Conservation (phyloP, 1,284 basidiomycete genomes). For the Ustilago hordei region DNA sequence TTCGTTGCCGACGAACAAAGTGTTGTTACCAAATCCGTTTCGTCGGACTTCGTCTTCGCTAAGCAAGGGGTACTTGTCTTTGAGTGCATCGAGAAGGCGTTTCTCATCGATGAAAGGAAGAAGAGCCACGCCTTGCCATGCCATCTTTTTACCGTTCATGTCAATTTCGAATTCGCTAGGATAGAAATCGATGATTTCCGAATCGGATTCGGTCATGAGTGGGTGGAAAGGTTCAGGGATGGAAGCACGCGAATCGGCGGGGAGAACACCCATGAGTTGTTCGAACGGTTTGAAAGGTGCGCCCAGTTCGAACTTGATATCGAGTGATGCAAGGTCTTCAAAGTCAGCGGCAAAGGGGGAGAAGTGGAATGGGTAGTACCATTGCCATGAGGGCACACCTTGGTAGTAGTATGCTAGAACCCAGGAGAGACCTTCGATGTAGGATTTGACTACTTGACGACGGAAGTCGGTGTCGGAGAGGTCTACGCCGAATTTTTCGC, state of each 20-base stretch:
- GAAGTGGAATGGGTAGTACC: conserved; percentile 99
- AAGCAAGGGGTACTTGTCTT: conserved; percentile 78
- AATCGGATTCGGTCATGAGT: conserved; percentile 88
- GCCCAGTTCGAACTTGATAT: conserved; percentile 82
- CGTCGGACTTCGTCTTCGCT: conserved; percentile 84
- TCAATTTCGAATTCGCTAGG: conserved; percentile 92
- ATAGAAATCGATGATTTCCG: conserved; percentile 97
- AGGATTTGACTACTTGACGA: conserved; percentile 81
- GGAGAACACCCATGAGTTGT: conserved; percentile 98
- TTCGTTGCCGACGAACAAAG: conserved; percentile 86
- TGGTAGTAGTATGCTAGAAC: conserved; percentile 98
- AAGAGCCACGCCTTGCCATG: conserved; percentile 97
- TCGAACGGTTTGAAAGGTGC: conserved; percentile 96
- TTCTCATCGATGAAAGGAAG: conserved; percentile 94
- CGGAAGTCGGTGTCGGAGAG: conserved; percentile 80
- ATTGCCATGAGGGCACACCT: conserved; percentile 94
- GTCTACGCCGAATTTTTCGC: conserved; percentile 89
- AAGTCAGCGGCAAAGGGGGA: conserved; percentile 98
- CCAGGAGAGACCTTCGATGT: conserved; percentile 96
- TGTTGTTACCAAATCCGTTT: conserved; percentile 86
- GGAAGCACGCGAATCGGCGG: conserved; percentile 87
- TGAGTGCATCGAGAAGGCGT: conserved; percentile 80
- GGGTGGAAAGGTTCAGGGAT: conserved; percentile 87
- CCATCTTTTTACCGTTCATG: conserved; percentile 99
- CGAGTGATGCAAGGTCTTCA: conserved; percentile 78